Base-by-base conservation (phyloP, 495 filamentous ascomycete species). In the Penicillium pancosmium region DNA sequence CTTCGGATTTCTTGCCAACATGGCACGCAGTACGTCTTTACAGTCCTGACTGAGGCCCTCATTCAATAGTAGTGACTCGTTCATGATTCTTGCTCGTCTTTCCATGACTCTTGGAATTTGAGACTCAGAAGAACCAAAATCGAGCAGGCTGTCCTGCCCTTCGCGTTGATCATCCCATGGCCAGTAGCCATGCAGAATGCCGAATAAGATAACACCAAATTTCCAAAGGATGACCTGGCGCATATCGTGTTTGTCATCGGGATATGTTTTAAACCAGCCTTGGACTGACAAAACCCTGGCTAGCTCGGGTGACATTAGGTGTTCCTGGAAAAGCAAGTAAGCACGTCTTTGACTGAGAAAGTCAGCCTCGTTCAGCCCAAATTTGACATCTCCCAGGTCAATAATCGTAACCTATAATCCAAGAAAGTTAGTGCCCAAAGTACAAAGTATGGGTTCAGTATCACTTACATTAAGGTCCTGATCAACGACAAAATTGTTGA, bases 1-100 rank as follows among this genome's bases (percentile, higher is more conserved):
- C 5, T 27, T n/a, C 9, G 57, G 52, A 5, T 68, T 36, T 35
- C 55, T 61, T 15, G 52, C 43, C 38, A 73, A 55, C 56, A 68
- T 63, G 23, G 57, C 57, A 19, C 57, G 60, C 33, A 73, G 38
- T 4, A 64, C 54, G 54, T 71, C 68, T 36, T 52, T 58, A 27
- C 68, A 71, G 27, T 68, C 68, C 38, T 66, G 66, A 1, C 64
- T 64, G n/a, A 71, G 36, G n/a, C 49, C 34, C 36, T 68, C 63
- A 10, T 51, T 23, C 8, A 71, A 53, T 3, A 57, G 51, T 27
- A 71, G 16, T 31, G 59, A 53, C 34, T 57, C 47, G 15, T 49
- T 63, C 16, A 70, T 51, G 13, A 72, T 68, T 35, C 67, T 51
- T 18, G 41, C 19, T n/a, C 69, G 60, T 48, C 33, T 48, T 27